Conservation (phyloP, 768 basidiomycete species). For the Gyrodon lividus region DNA sequence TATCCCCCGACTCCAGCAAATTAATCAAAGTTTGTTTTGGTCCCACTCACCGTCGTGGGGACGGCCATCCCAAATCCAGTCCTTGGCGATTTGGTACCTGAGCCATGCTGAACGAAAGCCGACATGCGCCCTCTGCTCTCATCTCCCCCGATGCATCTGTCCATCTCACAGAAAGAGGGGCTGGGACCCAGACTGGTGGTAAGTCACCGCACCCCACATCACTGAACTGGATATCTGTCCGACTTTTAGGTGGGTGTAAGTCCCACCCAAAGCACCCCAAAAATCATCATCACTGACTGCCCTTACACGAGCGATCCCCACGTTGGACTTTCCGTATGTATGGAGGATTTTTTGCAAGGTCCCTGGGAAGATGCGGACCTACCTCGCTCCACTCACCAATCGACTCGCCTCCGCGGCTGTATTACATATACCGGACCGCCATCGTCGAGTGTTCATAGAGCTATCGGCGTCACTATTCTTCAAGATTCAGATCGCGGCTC, state of each 20-base stretch:
- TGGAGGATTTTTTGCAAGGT: slow-evolving; percentile 39
- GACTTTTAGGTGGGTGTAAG: slow-evolving; percentile 51
- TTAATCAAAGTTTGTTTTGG: slow-evolving; percentile 47
- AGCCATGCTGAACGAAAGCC: slow-evolving; percentile 17
- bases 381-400: slow-evolving; percentile 35
- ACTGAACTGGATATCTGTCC: slow-evolving; percentile 5
- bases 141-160: slow-evolving; percentile 41
- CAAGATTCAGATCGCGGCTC: slow-evolving; percentile 50
- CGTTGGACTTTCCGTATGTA: slow-evolving; percentile 44
- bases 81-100: slow-evolving; percentile 13
- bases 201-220: slow-evolving; percentile 11
- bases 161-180: slow-evolving; percentile 40
- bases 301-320: slow-evolving; percentile 36
- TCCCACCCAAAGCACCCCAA: neutral
- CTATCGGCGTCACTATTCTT: slow-evolving; percentile 43
- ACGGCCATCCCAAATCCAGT: slow-evolving; percentile 41
- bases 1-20: slow-evolving; percentile 45
- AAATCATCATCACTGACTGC: neutral
- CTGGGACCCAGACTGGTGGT: slow-evolving; percentile 46
- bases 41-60: slow-evolving; percentile 51
- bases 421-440: slow-evolving; percentile 46
- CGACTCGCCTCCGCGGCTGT: slow-evolving; percentile 48
- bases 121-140: slow-evolving; percentile 39
- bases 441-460: slow-evolving; percentile 40
- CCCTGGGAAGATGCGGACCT: slow-evolving; percentile 35